These are phyloP conservation scores for Centrapalus pauciflorus DNA, from an alignment of 129 eudicot species.

Conservation along the genomic window DNA sequence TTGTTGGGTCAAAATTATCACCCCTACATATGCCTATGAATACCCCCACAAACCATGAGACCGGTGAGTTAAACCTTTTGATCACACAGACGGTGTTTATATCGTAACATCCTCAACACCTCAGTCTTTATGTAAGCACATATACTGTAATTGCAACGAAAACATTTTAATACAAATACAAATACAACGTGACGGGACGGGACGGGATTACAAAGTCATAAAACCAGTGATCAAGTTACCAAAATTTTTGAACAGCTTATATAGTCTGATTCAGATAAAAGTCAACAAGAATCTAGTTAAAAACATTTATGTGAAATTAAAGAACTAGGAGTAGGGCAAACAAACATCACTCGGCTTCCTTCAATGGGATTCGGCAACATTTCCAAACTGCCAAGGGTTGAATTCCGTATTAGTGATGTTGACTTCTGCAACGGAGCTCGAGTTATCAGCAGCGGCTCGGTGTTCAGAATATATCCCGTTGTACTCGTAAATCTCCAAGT, in stretches of 20 bases:
- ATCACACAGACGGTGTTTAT: too few species aligned
- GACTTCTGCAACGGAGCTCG: constrained; percentile 37
- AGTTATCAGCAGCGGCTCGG: constrained; percentile 53
- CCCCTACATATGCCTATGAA: too few species aligned
- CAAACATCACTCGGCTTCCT: not conserved
- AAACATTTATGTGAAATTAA: constrained; percentile 16
- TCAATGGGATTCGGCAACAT: constrained; percentile 34
- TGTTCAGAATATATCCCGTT: constrained; percentile 70
- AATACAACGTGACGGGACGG: too few species aligned
- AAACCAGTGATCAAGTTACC: constrained; percentile 8
- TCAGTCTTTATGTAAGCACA: too few species aligned
- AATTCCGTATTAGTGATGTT: constrained; percentile 45
- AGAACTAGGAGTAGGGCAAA: not conserved
- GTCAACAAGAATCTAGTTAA: constrained; percentile 8
- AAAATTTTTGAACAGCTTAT: constrained; percentile 5
- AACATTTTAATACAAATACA: too few species aligned
- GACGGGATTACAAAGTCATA: too few species aligned
- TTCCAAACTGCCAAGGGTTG: constrained; percentile 84
- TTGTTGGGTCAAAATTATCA: too few species aligned
- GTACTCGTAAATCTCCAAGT: constrained; percentile 68
- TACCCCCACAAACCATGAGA: too few species aligned
- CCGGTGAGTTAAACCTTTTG: too few species aligned
- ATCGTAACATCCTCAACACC: too few species aligned
- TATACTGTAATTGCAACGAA: too few species aligned
- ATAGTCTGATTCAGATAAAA: not conserved